These are phyloP conservation scores for Tetrapisispora iriomotensis DNA, from an alignment of 805 yeast genomes.

Conservation along the genomic window DNA sequence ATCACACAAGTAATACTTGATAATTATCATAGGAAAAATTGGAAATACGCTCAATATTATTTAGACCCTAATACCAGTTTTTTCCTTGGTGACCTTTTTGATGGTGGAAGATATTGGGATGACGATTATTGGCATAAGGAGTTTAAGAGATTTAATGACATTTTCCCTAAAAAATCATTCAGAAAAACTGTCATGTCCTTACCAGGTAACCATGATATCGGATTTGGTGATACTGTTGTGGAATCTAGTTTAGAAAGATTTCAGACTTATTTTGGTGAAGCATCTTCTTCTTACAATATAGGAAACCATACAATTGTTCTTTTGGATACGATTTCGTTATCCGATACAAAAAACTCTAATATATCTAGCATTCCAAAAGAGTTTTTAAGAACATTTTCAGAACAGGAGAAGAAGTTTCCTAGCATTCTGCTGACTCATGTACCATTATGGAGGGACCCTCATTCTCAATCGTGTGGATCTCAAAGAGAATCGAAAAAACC, in stretches of 20 bases:
- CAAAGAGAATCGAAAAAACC: constrained; percentile 54
- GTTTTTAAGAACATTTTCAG: constrained; percentile 38
- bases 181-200: constrained; percentile 36
- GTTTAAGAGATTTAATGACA: constrained; percentile 50
- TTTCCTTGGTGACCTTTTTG: constrained; percentile 86
- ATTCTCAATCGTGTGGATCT: constrained; percentile 61
- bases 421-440: constrained; percentile 75
- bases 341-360: constrained; percentile 42
- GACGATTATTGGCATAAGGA: constrained; percentile 64
- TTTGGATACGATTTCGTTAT: constrained; percentile 74
- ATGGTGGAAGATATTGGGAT: constrained; percentile 88
- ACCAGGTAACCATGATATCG: constrained; percentile 97
- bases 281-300: constrained; percentile 42
- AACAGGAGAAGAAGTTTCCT: constrained; percentile 35
- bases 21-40: constrained; percentile 69
- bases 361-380: constrained; percentile 39
- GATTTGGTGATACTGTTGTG: constrained; percentile 70
- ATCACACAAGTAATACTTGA: constrained; percentile 61
- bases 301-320: constrained; percentile 66
- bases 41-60: constrained; percentile 44
- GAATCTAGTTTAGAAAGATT: constrained; percentile 53
- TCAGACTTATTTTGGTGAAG: constrained; percentile 60
- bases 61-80: constrained; percentile 68
- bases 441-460: constrained; percentile 68
- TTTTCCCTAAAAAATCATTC: constrained; percentile 51